A percentile compares a stretch with the other conserved stretches of the same genome.
phyloP scores from a whole-genome alignment of 352 stramenopile species.

The Plasmopara halstedii region DNA sequence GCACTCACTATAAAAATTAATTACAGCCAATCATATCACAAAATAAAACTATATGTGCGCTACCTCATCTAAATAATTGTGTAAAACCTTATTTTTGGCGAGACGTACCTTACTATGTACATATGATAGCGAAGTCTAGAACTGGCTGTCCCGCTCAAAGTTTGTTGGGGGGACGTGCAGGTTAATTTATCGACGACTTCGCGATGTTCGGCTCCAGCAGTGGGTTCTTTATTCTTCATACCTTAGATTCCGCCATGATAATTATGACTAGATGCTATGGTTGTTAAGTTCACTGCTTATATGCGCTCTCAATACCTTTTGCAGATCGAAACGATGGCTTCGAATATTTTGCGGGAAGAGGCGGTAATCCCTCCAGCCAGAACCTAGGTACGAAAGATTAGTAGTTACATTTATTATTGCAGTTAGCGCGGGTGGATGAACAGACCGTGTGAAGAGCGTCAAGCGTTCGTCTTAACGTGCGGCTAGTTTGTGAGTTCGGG shows the following conservation, averaged over 20 bases:
- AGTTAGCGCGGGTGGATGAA: slow-evolving; percentile 4
- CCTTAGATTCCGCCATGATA: background rate
- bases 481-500: slow-evolving; percentile 6
- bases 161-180: background rate
- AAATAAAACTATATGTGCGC: background rate
- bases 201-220: slow-evolving; percentile 33
- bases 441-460: background rate
- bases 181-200: background rate
- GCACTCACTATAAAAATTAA: slow-evolving; percentile 46
- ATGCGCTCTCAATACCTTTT: background rate
- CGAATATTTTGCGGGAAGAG: slow-evolving; percentile 14
- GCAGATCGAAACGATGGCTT: slow-evolving; percentile 16
- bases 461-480: slow-evolving; percentile 4
- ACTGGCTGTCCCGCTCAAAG: background rate
- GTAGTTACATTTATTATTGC: slow-evolving; percentile 2
- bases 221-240: slow-evolving; percentile 9
- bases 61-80: background rate
- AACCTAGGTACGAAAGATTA: slow-evolving; percentile 31
- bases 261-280: background rate
- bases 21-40: slow-evolving; percentile 40
- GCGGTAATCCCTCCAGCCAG: slow-evolving; percentile 29
- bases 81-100: background rate
- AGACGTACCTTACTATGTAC: background rate
- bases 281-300: slow-evolving; percentile 6
- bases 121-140: slow-evolving; percentile 1